Conservation (phyloP, 345 rosid genomes). For the Pistacia vera region DNA sequence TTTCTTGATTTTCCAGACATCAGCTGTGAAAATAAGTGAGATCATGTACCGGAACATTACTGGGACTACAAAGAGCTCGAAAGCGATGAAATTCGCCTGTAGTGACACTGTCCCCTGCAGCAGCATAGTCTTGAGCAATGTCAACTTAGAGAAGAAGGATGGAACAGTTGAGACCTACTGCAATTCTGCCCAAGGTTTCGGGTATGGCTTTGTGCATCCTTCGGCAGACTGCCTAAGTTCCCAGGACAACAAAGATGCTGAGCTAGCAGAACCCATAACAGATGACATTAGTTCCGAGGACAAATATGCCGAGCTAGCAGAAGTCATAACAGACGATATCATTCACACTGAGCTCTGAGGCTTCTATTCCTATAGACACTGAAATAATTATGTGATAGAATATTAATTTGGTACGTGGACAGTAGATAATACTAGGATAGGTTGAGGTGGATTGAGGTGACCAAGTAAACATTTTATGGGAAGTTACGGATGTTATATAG, state of each 20-base stretch:
- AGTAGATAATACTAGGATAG: conserved; percentile 15
- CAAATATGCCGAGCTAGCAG: conserved; percentile 34
- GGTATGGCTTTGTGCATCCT: conserved; percentile 80
- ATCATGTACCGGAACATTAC: conserved; percentile 85
- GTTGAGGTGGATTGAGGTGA: conserved; percentile 31
- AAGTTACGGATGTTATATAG: conserved; percentile 16
- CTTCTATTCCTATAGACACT: conserved; percentile 8
- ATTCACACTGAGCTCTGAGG: conserved; percentile 67
- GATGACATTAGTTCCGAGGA: conserved; percentile 23
- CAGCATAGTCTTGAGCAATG: conserved; percentile 71
- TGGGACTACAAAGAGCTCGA: conserved; percentile 70
- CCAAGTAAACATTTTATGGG: conserved; percentile 23
- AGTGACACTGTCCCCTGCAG: conserved; percentile 92
- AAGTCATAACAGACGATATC: conserved; percentile 30
- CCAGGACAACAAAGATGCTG: conserved; percentile 54
- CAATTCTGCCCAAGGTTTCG: conserved; percentile 86
- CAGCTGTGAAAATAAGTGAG: conserved; percentile 79
- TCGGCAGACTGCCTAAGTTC: conserved; percentile 88
- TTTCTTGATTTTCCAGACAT: conserved; percentile 50
- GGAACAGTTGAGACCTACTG: conserved; percentile 87
- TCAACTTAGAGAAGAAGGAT: conserved; percentile 73
- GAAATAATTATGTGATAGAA: neutral
- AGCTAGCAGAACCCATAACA: conserved; percentile 13
- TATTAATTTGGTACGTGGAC: conserved; percentile 13
- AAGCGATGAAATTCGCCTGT: conserved; percentile 90